Conservation (phyloP, 2,329 filamentous ascomycete species). For the Phyllosticta citriasiana region DNA sequence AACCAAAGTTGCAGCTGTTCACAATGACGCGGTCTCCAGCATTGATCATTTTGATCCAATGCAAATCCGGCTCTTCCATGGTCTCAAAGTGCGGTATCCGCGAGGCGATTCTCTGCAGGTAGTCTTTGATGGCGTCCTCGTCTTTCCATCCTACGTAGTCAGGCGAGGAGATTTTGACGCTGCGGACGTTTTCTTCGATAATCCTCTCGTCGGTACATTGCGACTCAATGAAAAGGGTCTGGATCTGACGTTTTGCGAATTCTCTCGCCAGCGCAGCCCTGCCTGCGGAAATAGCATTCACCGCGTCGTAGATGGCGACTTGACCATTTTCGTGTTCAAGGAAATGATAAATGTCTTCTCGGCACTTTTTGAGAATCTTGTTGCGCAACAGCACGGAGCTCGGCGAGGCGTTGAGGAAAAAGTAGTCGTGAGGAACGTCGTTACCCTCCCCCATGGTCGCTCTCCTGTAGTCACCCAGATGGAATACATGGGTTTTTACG, state of each 20-base stretch:
- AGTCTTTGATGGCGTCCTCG: conserved; percentile 84
- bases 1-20: conserved; percentile 95
- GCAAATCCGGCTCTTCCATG: conserved; percentile 87
- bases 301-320: conserved; percentile 96
- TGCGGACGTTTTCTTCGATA: conserved; percentile 90
- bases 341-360: conserved; percentile 94
- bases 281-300: conserved; percentile 79
- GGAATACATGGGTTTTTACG: conserved; percentile 96
- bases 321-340: conserved; percentile 96
- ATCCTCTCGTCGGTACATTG: conserved; percentile 89
- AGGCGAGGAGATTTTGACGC: conserved; percentile 94
- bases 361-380: conserved; percentile 94
- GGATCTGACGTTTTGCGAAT: conserved; percentile 91
- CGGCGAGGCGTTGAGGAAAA: conserved; percentile 89
- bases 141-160: conserved; percentile 92
- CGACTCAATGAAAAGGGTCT: conserved; percentile 96
- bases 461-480: conserved; percentile 90
- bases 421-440: conserved; percentile 91
- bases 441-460: conserved; percentile 77
- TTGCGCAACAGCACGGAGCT: conserved; percentile 87
- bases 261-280: conserved; percentile 83
- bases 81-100: conserved; percentile 95
- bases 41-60: conserved; percentile 99
- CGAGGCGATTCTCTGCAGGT: conserved; percentile 78
- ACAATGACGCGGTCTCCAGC: conserved; percentile 87